Base-by-base conservation (phyloP, 2,329 filamentous ascomycete genomes). In the Macrophomina tecta region DNA sequence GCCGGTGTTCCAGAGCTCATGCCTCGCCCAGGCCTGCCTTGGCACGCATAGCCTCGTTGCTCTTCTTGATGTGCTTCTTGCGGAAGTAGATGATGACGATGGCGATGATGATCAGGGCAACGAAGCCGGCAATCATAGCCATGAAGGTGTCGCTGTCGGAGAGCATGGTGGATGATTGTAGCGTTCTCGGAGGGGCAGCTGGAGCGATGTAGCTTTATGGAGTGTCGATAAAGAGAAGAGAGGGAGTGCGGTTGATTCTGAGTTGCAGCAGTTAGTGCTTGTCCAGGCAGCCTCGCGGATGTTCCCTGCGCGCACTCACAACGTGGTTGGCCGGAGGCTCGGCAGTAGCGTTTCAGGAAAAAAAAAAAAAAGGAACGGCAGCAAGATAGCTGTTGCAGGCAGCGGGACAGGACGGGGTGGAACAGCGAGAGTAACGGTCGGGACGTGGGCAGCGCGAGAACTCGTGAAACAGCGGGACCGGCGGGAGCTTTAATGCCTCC, bases 1-100 rank as follows among this genome's bases (percentile, higher is more conserved):
- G 28, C 49, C 52, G 32, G 9, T 38, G 4, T 56, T 56, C 11
- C 23, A 18, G 55, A 36, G 18, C 9, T 62, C 58, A 62, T 12
- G 45, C 58, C 3, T 62, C 45, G 30, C 11, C 32, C 16, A 62
- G n/a, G 18, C 28, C 42, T 16, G 42, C 58, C 18, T 42, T 42
- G 2, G 56, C 40, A 30, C 58, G 58, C 32, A 49, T 28, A 1
- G 38, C 28, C 45, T 62, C 58, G 58, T 49, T 49, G 42, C 46
- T 28, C 58, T 62, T 36, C 42, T 16, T 40, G 32, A 62, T 28
- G 45, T 62, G 45, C 30, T 30, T 36, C 58, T 62, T 62, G 45
- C 58, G 58, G 45, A 62, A 49, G 58, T 38, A 62, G 58, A 62
- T n/a, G 30, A 16, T 7, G 58, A 62, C 12, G 3, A 62, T 62